Percentiles rank a stretch among this genome's conserved stretches.
phyloP scores from a whole-genome alignment of 1,284 basidiomycete genomes.

The Fomitiporia mediterranea region DNA sequence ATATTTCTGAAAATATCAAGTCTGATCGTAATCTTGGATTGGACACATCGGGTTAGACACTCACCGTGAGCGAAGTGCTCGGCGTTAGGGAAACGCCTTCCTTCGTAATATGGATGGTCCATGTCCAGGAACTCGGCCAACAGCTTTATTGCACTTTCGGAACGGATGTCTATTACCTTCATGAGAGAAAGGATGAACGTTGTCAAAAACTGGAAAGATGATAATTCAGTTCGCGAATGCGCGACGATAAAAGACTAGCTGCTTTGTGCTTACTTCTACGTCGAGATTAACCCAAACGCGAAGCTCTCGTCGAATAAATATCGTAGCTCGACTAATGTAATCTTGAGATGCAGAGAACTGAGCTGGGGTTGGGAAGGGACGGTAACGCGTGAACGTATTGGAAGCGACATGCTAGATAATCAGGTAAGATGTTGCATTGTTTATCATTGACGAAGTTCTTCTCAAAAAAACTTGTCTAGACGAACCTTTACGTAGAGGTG shows the following conservation, averaged over 20 bases:
- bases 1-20: slow-evolving; percentile 9
- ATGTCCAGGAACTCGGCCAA: slow-evolving; percentile 82
- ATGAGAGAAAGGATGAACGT: slow-evolving; percentile 81
- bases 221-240: neutral
- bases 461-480: slow-evolving; percentile 16
- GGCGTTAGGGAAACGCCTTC: slow-evolving; percentile 58
- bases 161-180: slow-evolving; percentile 84
- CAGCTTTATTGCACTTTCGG: slow-evolving; percentile 77
- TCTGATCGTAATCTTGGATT: slow-evolving; percentile 19
- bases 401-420: slow-evolving; percentile 73
- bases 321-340: slow-evolving; percentile 66
- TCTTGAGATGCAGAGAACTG: slow-evolving; percentile 75
- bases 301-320: slow-evolving; percentile 80
- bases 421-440: slow-evolving; percentile 1
- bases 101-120: slow-evolving; percentile 50
- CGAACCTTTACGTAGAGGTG: slow-evolving; percentile 76
- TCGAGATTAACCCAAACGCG: slow-evolving; percentile 80
- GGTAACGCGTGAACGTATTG: slow-evolving; percentile 76
- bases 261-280: slow-evolving; percentile 59
- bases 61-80: slow-evolving; percentile 88
- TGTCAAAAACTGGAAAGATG: slow-evolving; percentile 30
- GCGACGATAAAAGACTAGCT: neutral
- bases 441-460: slow-evolving; percentile 10
- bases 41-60: slow-evolving; percentile 24
- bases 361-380: slow-evolving; percentile 74